Percentiles rank a stretch among this genome's conserved stretches.
Conservation (phyloP, 768 basidiomycete species). For the Suillus ampliporus region DNA sequence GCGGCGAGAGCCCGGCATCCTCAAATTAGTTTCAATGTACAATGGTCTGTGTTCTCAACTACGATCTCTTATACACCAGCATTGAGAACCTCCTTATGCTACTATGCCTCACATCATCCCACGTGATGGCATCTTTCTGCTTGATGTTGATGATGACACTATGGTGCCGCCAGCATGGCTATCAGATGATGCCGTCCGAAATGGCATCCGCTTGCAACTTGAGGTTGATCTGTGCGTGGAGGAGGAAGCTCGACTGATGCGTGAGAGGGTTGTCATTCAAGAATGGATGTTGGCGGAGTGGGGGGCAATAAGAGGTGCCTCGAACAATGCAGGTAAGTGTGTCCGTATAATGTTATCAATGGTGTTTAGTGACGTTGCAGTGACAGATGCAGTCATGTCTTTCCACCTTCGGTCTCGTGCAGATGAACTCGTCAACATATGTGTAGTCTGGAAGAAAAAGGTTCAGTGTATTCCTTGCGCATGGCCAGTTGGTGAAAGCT, state of each 20-base stretch:
- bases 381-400: background rate
- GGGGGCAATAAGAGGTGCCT: constrained; percentile 9
- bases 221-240: constrained; percentile 33
- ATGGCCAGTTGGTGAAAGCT: constrained; percentile 7
- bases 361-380: background rate
- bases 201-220: constrained; percentile 23
- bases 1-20: constrained; percentile 34
- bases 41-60: constrained; percentile 36
- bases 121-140: constrained; percentile 27
- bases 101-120: constrained; percentile 29
- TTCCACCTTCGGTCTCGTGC: constrained; percentile 8
- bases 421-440: background rate
- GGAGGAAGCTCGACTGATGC: constrained; percentile 26
- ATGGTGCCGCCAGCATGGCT: constrained; percentile 22
- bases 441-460: constrained; percentile 7
- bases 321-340: constrained; percentile 14
- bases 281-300: constrained; percentile 37
- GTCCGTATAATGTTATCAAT: background rate
- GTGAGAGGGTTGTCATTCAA: constrained; percentile 26
- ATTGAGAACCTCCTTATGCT: constrained; percentile 29
- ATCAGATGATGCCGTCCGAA: constrained; percentile 19
- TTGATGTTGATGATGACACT: constrained; percentile 42
- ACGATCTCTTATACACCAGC: constrained; percentile 19
- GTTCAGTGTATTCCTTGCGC: constrained; percentile 2
- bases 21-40: constrained; percentile 27